phyloP scores from a whole-genome alignment of 2,329 filamentous ascomycete species.

The Capronia epimyces region DNA sequence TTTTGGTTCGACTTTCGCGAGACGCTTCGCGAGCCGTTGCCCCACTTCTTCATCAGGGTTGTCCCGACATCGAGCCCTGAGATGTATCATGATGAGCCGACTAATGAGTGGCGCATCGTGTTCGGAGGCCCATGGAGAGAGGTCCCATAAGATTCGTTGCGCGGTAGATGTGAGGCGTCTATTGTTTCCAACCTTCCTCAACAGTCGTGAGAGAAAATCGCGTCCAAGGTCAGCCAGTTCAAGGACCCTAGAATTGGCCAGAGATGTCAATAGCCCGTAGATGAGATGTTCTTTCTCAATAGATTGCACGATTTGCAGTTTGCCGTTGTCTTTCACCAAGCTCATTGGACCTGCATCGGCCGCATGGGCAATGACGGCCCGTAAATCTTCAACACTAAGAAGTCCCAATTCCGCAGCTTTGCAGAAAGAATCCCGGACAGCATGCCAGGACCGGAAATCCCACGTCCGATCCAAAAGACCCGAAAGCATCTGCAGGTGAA shows the following conservation, averaged over 20 bases:
- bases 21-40: conserved; percentile 3
- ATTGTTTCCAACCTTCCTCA: conserved; percentile 5
- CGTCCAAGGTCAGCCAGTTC: conserved; percentile 7
- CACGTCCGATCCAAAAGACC: conserved; percentile 5
- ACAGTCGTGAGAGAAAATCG: conserved; percentile 11
- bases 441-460: conserved; percentile 10
- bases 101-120: conserved; percentile 10
- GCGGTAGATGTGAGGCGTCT: neutral
- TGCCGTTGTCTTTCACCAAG: neutral
- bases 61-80: conserved; percentile 3
- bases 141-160: conserved; percentile 5
- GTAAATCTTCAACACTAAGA: conserved; percentile 12
- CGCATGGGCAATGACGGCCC: conserved; percentile 8
- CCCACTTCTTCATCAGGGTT: neutral
- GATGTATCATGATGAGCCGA: conserved; percentile 1
- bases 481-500: conserved; percentile 12
- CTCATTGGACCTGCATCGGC: neutral
- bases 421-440: conserved; percentile 9
- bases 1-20: neutral
- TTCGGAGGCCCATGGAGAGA: conserved; percentile 9
- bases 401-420: conserved; percentile 24
- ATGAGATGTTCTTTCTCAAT: neutral
- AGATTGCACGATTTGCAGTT: conserved; percentile 1
- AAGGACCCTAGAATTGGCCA: conserved; percentile 15
- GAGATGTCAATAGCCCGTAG: conserved; percentile 4